phyloP scores from a whole-genome alignment of 192 early-diverging fungal genomes.

The Entomortierella lignicola region DNA sequence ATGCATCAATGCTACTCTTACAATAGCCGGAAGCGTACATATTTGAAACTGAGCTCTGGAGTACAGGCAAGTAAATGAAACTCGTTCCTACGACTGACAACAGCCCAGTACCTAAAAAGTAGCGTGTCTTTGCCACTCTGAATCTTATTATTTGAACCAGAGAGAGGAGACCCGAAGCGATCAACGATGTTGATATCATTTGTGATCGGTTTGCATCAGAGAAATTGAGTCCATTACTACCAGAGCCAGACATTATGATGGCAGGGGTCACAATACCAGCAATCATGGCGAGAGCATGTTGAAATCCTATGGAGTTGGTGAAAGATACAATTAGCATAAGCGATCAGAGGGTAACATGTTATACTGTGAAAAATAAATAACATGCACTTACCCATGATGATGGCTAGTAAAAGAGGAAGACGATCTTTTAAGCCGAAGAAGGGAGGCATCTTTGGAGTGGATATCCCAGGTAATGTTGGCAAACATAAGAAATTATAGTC shows the following conservation, averaged over 20 bases:
- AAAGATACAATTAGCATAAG: not conserved
- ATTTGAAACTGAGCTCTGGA: slow-evolving; percentile 58
- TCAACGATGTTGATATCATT: slow-evolving; percentile 65
- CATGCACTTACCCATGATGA: slow-evolving; percentile 57
- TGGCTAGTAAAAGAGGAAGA: slow-evolving; percentile 53
- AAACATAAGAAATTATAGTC: slow-evolving; percentile 60
- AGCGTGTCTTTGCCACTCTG: slow-evolving; percentile 37
- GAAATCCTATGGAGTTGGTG: slow-evolving; percentile 21
- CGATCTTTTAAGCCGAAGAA: slow-evolving; percentile 59
- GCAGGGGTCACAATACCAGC: slow-evolving; percentile 50
- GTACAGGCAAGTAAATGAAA: slow-evolving; percentile 63
- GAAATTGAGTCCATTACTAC: slow-evolving; percentile 39
- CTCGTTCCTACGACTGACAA: slow-evolving; percentile 64
- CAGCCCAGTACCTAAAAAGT: slow-evolving; percentile 61
- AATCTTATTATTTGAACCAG: slow-evolving; percentile 70
- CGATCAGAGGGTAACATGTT: not conserved
- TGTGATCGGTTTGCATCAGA: slow-evolving; percentile 29
- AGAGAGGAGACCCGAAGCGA: slow-evolving; percentile 63
- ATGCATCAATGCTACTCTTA: slow-evolving; percentile 34
- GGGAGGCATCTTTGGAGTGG: slow-evolving; percentile 43
- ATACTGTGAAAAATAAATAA: not conserved
- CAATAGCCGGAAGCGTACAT: slow-evolving; percentile 57
- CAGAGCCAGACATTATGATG: slow-evolving; percentile 47
- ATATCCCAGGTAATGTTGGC: slow-evolving; percentile 54
- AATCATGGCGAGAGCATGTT: slow-evolving; percentile 53